A percentile compares a stretch with the other conserved stretches of the same genome.
Evolutionary conservation across 345 rosid genomes (phyloP).

Genomic region (Durio zibethinus): DNA sequence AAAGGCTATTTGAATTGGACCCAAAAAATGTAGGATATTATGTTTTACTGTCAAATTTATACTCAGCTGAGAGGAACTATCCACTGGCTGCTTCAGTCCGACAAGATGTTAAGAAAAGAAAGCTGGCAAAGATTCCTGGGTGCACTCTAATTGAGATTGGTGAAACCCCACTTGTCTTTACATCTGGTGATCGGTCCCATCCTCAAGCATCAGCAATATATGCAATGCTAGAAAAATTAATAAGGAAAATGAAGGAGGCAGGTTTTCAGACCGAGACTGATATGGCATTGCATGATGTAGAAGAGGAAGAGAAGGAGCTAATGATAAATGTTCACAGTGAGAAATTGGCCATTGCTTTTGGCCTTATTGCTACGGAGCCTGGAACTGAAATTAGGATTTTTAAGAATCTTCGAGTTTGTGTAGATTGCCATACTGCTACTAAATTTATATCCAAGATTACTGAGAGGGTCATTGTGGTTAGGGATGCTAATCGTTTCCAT

Average conservation of each 20-base stretch:
- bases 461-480: conserved; percentile 54
- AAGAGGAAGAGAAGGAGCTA: conserved; percentile 71
- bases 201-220: conserved; percentile 50
- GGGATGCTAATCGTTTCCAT: conserved; percentile 74
- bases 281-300: conserved; percentile 59
- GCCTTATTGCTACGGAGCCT: conserved; percentile 54
- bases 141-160: conserved; percentile 59
- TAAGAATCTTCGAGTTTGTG: conserved; percentile 64
- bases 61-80: conserved; percentile 47
- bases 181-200: conserved; percentile 59
- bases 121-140: conserved; percentile 59
- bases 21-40: conserved; percentile 54
- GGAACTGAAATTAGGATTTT: conserved; percentile 58
- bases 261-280: conserved; percentile 56
- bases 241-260: conserved; percentile 53
- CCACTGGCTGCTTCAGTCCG: conserved; percentile 52
- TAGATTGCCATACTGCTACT: conserved; percentile 66
- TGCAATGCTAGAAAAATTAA: conserved; percentile 42
- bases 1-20: conserved; percentile 51
- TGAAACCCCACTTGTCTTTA: conserved; percentile 49
- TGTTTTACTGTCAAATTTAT: conserved; percentile 56
- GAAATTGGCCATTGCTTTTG: conserved; percentile 70
- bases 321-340: conserved; percentile 68
- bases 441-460: conserved; percentile 62
- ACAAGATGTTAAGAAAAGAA: conserved; percentile 47